A percentile compares a stretch with the other conserved stretches of the same genome.
Evolutionary conservation across 345 rosid species (phyloP).

Genomic region (Corymbia maculata): DNA sequence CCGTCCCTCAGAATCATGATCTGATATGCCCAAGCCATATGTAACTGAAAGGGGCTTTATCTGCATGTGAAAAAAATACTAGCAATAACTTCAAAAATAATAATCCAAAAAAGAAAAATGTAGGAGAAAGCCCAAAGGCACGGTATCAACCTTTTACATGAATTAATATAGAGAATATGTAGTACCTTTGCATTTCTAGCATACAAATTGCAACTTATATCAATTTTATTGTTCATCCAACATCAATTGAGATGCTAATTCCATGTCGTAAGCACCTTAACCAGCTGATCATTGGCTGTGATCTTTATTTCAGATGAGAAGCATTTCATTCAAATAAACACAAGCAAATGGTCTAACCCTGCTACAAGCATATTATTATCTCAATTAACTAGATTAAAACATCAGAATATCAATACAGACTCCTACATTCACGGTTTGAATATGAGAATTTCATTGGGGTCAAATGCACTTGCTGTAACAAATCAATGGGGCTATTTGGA

Average conservation of each 20-base stretch:
- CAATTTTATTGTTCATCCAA: not conserved
- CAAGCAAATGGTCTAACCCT: not conserved
- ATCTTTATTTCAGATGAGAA: not conserved
- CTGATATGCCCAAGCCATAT: conserved; percentile 69
- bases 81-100: not conserved
- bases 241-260: not conserved
- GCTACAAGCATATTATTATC: not conserved
- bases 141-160: not conserved
- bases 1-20: conserved; percentile 87
- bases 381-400: not conserved
- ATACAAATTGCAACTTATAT: not conserved
- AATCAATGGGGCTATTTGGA: not conserved
- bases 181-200: not conserved
- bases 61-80: conserved; percentile 22
- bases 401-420: not conserved
- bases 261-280: not conserved
- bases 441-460: not conserved
- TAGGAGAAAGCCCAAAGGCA: not conserved
- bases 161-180: not conserved
- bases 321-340: not conserved
- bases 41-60: conserved; percentile 81
- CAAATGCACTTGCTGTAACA: not conserved
- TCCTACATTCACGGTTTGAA: not conserved
- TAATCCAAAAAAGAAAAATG: not conserved
- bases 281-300: not conserved